A percentile compares a stretch with the other conserved stretches of the same genome.
Conservation (phyloP, 331 rosid genomes). For the Malus hybrid region DNA sequence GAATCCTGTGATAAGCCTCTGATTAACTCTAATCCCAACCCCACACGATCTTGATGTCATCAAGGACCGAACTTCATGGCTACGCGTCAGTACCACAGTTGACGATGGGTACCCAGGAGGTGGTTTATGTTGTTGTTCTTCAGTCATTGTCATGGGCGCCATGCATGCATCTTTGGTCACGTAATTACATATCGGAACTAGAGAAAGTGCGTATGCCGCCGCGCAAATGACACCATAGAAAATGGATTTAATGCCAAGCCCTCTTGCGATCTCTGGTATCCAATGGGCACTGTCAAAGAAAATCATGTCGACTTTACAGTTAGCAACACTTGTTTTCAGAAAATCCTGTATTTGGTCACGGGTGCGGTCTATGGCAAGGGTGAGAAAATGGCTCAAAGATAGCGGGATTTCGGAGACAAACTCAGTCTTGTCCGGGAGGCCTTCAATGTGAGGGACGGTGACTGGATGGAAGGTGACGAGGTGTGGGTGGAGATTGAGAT, state of each 20-base stretch:
- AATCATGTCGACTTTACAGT: background rate
- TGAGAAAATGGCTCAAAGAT: slow-evolving; percentile 9
- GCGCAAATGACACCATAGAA: background rate
- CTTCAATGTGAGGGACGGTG: slow-evolving; percentile 29
- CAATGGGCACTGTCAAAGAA: background rate
- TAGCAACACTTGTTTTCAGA: background rate
- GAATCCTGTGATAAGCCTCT: slow-evolving; percentile 33
- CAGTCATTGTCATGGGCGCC: background rate
- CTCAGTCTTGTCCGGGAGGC: slow-evolving; percentile 30
- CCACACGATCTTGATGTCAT: slow-evolving; percentile 24
- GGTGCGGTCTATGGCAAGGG: slow-evolving; percentile 23
- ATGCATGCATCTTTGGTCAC: background rate
- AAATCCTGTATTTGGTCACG: background rate
- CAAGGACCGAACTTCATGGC: slow-evolving; percentile 26
- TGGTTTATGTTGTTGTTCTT: background rate
- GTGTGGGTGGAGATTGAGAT: slow-evolving; percentile 20
- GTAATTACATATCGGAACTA: background rate
- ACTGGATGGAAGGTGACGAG: slow-evolving; percentile 29
- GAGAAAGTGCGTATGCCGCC: background rate
- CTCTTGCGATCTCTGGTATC: background rate
- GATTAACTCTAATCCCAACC: slow-evolving; percentile 24
- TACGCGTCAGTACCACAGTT: background rate
- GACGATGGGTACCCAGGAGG: background rate
- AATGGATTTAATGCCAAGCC: background rate
- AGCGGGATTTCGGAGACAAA: slow-evolving; percentile 32